These are phyloP conservation scores for Vigna trinervia DNA, from an alignment of 306 rosid genomes.

Conservation along the genomic window DNA sequence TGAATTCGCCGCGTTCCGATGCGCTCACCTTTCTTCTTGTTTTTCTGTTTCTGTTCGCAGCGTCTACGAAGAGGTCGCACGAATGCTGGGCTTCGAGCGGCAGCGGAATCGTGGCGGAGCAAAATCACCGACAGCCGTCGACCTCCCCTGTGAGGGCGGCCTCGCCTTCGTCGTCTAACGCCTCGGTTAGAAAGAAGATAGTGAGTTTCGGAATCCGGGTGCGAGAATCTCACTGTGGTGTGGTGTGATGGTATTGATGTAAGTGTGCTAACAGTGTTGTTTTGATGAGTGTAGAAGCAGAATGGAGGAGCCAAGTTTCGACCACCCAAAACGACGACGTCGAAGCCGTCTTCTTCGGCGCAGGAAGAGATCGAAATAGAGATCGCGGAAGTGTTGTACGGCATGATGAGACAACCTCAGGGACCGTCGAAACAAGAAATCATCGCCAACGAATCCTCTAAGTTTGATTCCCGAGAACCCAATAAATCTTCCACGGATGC, in stretches of 20 bases:
- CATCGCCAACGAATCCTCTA: conserved; percentile 55
- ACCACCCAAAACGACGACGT: conserved; percentile 69
- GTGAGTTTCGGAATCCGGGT: conserved; percentile 56
- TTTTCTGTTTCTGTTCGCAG: conserved; percentile 50
- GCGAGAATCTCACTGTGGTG: neutral
- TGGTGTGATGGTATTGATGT: neutral
- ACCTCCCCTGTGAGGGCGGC: conserved; percentile 82
- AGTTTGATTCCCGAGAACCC: conserved; percentile 56
- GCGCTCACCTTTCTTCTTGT: conserved; percentile 1
- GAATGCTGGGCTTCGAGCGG: conserved; percentile 83
- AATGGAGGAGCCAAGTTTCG: conserved; percentile 80
- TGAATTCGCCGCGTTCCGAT: conserved; percentile 1
- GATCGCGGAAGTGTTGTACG: conserved; percentile 93
- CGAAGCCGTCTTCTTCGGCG: conserved; percentile 62
- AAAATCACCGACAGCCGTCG: conserved; percentile 72
- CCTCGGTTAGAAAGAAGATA: conserved; percentile 74
- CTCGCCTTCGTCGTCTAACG: conserved; percentile 88
- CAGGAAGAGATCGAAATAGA: conserved; percentile 98
- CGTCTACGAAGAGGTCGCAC: conserved; percentile 88
- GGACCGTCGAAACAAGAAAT: conserved; percentile 79
- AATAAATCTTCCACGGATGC: conserved; percentile 61
- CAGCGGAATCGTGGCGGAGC: conserved; percentile 66
- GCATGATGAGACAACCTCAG: conserved; percentile 91
- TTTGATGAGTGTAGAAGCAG: conserved; percentile 62
- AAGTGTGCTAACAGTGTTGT: conserved; percentile 46